These are phyloP conservation scores for Wickerhamiella nectarea DNA, from an alignment of 805 yeast genomes.

Conservation along the genomic window DNA sequence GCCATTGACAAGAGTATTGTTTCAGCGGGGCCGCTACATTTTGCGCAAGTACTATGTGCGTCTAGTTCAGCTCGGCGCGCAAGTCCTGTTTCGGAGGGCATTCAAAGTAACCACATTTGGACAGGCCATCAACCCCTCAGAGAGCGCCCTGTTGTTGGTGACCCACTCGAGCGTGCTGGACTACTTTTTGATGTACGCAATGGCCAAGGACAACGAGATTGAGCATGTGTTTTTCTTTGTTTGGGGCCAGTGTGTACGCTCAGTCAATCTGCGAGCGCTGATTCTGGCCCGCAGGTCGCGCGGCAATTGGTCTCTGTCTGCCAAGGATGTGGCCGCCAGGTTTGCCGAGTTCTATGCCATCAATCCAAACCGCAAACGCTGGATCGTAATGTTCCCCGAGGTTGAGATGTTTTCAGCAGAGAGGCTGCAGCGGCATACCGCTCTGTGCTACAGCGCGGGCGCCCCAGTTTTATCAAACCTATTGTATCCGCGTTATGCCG, in stretches of 20 bases:
- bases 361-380: conserved; percentile 12
- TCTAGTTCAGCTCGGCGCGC: not conserved
- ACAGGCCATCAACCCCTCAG: conserved; percentile 12
- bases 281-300: conserved; percentile 13
- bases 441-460: conserved; percentile 41
- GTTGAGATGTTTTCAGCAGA: conserved; percentile 34
- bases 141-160: conserved; percentile 28
- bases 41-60: conserved; percentile 3
- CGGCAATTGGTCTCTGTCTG: conserved; percentile 23
- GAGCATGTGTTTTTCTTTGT: conserved; percentile 29
- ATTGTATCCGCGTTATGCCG: conserved; percentile 59
- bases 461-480: conserved; percentile 48
- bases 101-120: conserved; percentile 12
- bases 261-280: conserved; percentile 14
- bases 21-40: not conserved
- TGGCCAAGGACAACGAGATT: conserved; percentile 23
- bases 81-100: not conserved
- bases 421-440: conserved; percentile 35
- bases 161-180: conserved; percentile 65
- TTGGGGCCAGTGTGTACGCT: conserved; percentile 21
- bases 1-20: not conserved
- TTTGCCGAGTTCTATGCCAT: conserved; percentile 14
- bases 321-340: conserved; percentile 8
- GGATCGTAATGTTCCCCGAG: conserved; percentile 76
- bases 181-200: conserved; percentile 37